Base-by-base conservation (phyloP, 2,329 filamentous ascomycete genomes). In the Arthrobotrys sinensis region DNA sequence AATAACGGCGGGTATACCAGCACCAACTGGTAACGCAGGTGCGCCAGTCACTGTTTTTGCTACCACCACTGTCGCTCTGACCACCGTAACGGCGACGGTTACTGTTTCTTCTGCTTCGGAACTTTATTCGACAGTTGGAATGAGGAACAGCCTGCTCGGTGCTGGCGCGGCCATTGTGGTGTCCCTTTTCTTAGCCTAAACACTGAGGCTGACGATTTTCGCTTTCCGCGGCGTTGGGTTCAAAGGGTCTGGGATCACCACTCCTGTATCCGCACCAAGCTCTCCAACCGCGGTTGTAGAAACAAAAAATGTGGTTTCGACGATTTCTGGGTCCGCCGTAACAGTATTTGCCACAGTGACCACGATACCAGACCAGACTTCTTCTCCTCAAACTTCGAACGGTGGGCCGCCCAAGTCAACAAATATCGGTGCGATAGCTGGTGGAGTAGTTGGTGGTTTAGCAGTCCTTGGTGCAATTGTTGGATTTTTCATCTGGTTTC, bases 11-110 rank as follows among this genome's bases (percentile, higher is more conserved):
- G 62, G 70, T 32, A 45, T 46, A 36, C 67, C 67, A 11, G 52
- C 38, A 36, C 67, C 67, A 64, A 60, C 72, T 14, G 43, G 19
- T 46, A 55, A 64, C 28, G 36, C 67, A 77, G 73, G 73, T 77
- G 73, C 67, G 67, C 34, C 65, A 57, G 67, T 72, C 75, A 78
- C 75, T 72, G 67, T 78, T 78, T 72, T 60, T 78, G 75, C 75
- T 72, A 78, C 75, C 66, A 68, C 75, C 75, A 78, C 75, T 40
- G 75, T 78, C 65, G 65, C 66, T 16, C 14, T 72, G 14, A 62
- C 53, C 63, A 75, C 70, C 12, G 57, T 53, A 40, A 67, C 71
- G 43, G 45, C 63, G 52, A 78, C 75, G 24, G 45, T 70, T 28
- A 70, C 67, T 55, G 67, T 63, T 53, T 72, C 67, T 45, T 67